phyloP scores from a whole-genome alignment of 2,329 filamentous ascomycete genomes.

The Aureobasidium pullulans region DNA sequence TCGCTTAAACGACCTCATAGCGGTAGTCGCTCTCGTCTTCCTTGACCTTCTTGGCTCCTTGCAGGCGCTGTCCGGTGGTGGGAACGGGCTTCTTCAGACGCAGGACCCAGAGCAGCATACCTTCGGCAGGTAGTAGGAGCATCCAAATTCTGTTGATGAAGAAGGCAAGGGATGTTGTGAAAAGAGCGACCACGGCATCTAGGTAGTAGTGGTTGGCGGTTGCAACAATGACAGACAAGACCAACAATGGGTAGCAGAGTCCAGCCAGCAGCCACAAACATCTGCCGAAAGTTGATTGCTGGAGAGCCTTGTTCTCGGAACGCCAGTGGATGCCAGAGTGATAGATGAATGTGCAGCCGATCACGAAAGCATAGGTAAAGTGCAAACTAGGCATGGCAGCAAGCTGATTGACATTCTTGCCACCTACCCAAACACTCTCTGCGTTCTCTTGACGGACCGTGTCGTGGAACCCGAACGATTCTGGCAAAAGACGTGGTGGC shows the following conservation, averaged over 20 bases:
- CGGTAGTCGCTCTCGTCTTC: neutral
- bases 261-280: constrained; percentile 27
- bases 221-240: constrained; percentile 48
- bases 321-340: constrained; percentile 35
- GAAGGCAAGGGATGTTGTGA: constrained; percentile 43
- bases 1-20: neutral
- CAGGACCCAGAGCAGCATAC: constrained; percentile 41
- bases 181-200: constrained; percentile 45
- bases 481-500: constrained; percentile 40
- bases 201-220: constrained; percentile 58
- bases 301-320: constrained; percentile 21
- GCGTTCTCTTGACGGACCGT: constrained; percentile 38
- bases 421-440: constrained; percentile 38
- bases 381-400: constrained; percentile 44
- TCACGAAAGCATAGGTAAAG: constrained; percentile 46
- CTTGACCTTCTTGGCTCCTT: neutral
- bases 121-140: constrained; percentile 45
- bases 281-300: constrained; percentile 17
- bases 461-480: constrained; percentile 36
- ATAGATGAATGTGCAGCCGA: constrained; percentile 43
- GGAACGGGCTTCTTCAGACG: constrained; percentile 48
- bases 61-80: constrained; percentile 43
- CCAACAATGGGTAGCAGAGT: constrained; percentile 38
- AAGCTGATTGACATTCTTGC: constrained; percentile 36
- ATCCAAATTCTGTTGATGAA: constrained; percentile 44